These are phyloP conservation scores for Coemansia biformis DNA, from an alignment of 192 early-diverging fungal species.

Conservation along the genomic window DNA sequence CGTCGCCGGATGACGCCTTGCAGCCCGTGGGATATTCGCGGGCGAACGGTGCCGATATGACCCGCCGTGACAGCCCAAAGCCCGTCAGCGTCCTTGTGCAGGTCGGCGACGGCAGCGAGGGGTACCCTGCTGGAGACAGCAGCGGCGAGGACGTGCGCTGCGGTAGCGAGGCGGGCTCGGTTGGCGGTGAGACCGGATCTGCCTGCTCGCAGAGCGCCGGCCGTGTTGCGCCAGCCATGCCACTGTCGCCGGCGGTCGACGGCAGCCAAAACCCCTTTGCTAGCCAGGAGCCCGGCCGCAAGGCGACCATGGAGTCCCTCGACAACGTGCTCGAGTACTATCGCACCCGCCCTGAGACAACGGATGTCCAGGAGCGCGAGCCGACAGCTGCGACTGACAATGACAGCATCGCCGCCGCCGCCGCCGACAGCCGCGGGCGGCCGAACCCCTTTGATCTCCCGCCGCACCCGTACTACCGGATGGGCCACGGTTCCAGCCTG, in stretches of 20 bases:
- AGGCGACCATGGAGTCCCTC: slow-evolving; percentile 39
- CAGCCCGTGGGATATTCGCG: background rate
- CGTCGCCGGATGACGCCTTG: slow-evolving; percentile 1
- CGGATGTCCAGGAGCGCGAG: no score
- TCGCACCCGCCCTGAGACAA: slow-evolving; percentile 12
- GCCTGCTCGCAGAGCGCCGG: no score
- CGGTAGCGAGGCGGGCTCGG: slow-evolving; percentile 2
- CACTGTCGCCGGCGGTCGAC: no score
- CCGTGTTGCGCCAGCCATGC: no score
- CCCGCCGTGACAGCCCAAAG: slow-evolving; percentile 9
- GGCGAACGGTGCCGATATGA: background rate
- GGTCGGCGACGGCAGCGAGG: slow-evolving; percentile 31
- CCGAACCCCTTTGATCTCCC: slow-evolving; percentile 2
- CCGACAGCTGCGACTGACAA: background rate
- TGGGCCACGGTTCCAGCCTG: slow-evolving; percentile 5
- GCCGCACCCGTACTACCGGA: slow-evolving; percentile 1
- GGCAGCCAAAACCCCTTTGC: slow-evolving; percentile 1
- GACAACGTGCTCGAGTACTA: slow-evolving; percentile 50
- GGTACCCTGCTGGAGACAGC: slow-evolving; percentile 2
- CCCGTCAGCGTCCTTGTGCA: slow-evolving; percentile 40
- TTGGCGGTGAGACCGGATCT: background rate
- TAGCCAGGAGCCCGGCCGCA: slow-evolving; percentile 19
- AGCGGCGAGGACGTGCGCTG: no score
- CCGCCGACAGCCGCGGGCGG: background rate
- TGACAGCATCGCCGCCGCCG: background rate